These are phyloP conservation scores for Actinomortierella ambigua DNA, from an alignment of 371 early-diverging fungal species.

Conservation along the genomic window DNA sequence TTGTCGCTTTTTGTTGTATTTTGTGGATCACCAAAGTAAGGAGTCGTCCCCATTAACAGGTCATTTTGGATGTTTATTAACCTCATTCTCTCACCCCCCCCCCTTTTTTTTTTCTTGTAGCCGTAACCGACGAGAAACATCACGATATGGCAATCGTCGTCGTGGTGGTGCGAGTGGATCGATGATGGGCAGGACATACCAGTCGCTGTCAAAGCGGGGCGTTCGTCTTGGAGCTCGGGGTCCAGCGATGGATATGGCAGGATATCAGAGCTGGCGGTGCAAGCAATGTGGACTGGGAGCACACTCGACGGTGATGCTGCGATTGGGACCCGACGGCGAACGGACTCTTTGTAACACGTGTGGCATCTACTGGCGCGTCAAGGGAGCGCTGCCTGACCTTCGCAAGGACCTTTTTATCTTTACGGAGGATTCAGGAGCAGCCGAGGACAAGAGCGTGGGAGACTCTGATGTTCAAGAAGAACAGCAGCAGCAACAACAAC, in stretches of 20 bases:
- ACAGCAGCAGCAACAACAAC: no score
- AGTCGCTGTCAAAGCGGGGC: no score
- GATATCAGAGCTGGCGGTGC: constrained; percentile 31
- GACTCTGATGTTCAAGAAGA: no score
- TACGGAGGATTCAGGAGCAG: neutral
- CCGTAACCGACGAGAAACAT: constrained; percentile 48
- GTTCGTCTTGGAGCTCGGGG: no score
- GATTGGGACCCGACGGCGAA: constrained; percentile 37
- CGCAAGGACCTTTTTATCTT: constrained; percentile 57
- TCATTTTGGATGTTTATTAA: neutral
- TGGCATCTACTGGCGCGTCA: constrained; percentile 57
- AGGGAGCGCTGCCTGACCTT: constrained; percentile 57
- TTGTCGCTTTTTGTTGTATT: no score
- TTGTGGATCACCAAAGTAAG: no score
- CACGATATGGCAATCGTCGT: constrained; percentile 29
- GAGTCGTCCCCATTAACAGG: no score
- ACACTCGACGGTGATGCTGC: constrained; percentile 29
- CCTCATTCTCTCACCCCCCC: no score
- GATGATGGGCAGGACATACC: no score
- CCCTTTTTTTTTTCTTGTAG: constrained; percentile 25
- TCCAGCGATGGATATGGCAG: constrained; percentile 15
- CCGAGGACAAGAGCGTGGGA: no score
- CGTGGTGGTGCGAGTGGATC: constrained; percentile 8
- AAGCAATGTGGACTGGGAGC: constrained; percentile 40
- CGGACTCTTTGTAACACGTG: constrained; percentile 66